Percentiles rank a stretch among this genome's conserved stretches.
Evolutionary conservation across 2,329 filamentous ascomycete genomes (phyloP).

Genomic region (Colletotrichum cereale): DNA sequence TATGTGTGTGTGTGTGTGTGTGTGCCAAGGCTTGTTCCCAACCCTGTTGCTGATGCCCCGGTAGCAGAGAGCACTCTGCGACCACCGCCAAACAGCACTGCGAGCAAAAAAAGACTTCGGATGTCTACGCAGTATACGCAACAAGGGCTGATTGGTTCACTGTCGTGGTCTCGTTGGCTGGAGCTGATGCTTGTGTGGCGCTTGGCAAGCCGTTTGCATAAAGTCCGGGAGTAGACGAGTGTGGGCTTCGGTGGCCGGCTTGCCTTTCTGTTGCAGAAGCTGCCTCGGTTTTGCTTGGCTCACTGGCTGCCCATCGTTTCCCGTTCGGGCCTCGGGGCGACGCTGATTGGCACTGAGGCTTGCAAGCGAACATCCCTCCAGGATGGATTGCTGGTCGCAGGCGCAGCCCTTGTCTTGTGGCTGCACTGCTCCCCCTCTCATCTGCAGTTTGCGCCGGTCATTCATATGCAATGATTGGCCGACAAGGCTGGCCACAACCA

Average conservation of each 20-base stretch:
- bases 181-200: constrained; percentile 20
- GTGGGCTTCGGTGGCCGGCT: constrained; percentile 40
- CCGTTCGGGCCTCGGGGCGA: constrained; percentile 12
- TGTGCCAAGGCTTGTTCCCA: constrained; percentile 17
- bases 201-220: constrained; percentile 47
- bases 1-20: constrained; percentile 19
- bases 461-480: constrained; percentile 15
- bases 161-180: constrained; percentile 15
- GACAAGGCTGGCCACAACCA: not conserved
- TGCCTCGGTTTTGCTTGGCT: constrained; percentile 42
- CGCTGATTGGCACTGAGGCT: constrained; percentile 27
- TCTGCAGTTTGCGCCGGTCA: constrained; percentile 14
- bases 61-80: constrained; percentile 24
- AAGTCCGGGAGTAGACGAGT: constrained; percentile 46
- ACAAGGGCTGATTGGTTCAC: constrained; percentile 31
- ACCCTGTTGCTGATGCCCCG: constrained; percentile 7
- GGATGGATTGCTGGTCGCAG: constrained; percentile 20
- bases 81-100: constrained; percentile 20
- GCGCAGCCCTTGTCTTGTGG: constrained; percentile 29
- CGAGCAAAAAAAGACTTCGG: constrained; percentile 21
- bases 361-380: constrained; percentile 25
- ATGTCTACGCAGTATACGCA: constrained; percentile 22
- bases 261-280: constrained; percentile 44
- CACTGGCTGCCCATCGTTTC: constrained; percentile 34
- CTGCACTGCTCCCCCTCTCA: constrained; percentile 36